These are phyloP conservation scores for Tulasnella sp. DNA, from an alignment of 768 basidiomycete genomes.

Conservation along the genomic window DNA sequence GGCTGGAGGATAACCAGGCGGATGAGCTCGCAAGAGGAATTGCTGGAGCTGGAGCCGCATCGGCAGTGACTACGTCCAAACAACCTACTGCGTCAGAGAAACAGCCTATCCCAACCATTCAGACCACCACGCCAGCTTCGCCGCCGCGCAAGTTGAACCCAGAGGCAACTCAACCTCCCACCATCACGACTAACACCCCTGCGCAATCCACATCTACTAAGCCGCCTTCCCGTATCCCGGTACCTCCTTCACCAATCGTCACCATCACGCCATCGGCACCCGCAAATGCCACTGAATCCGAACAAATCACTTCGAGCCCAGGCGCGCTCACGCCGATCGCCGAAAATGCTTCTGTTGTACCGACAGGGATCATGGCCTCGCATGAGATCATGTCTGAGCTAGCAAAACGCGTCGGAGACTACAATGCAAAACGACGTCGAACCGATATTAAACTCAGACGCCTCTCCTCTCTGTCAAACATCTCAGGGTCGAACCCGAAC, in stretches of 20 bases:
- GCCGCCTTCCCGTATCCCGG: background rate
- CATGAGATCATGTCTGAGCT: slow-evolving; percentile 7
- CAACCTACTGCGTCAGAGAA: background rate
- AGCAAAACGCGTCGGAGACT: background rate
- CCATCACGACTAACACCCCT: background rate
- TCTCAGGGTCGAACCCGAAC: background rate
- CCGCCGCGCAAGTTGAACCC: background rate
- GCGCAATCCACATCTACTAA: background rate
- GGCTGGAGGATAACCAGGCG: slow-evolving; percentile 66
- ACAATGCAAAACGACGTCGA: background rate
- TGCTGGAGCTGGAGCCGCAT: background rate
- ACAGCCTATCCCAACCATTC: background rate
- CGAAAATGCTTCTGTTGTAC: background rate
- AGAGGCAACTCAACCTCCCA: background rate
- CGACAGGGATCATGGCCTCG: background rate
- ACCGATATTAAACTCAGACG: slow-evolving; percentile 5
- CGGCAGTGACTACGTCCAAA: slow-evolving; percentile 19
- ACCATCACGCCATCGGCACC: background rate
- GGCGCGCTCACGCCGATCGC: slow-evolving; percentile 3
- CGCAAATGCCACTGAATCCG: background rate
- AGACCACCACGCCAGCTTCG: background rate
- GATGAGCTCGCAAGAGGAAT: slow-evolving; percentile 55
- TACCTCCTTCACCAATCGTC: background rate
- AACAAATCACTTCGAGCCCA: background rate
- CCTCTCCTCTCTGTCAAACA: background rate